These are phyloP conservation scores for Avena atlantica DNA, from an alignment of 176 grass and related monocot genomes.

Conservation along the genomic window DNA sequence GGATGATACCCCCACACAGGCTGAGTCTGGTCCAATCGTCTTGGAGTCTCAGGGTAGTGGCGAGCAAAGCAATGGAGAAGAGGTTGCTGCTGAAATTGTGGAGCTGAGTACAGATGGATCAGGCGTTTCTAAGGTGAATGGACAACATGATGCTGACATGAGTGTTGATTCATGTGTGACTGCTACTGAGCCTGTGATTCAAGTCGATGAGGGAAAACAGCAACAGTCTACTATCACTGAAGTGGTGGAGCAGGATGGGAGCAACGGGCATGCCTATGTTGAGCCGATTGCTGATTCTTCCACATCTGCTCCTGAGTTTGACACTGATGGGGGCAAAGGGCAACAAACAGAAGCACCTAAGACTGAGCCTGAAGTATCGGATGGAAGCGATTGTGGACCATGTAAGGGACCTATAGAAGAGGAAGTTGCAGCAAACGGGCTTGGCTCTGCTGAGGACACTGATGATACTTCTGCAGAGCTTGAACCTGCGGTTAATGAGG, in stretches of 20 bases:
- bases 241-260: background rate
- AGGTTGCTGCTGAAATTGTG: background rate
- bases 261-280: conserved; percentile 29
- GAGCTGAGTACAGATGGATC: conserved; percentile 12
- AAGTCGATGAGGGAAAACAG: conserved; percentile 9
- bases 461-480: conserved; percentile 12
- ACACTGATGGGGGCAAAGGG: background rate
- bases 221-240: conserved; percentile 14
- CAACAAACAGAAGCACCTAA: conserved; percentile 15
- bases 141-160: background rate
- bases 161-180: conserved; percentile 23
- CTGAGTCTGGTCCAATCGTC: conserved; percentile 9
- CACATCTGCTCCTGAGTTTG: conserved; percentile 10
- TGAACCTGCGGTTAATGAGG: conserved; percentile 1
- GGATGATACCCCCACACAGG: background rate
- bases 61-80: conserved; percentile 33
- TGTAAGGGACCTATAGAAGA: conserved; percentile 27
- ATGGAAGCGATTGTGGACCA: background rate
- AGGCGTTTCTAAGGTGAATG: background rate
- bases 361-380: background rate
- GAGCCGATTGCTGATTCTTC: conserved; percentile 30
- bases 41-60: conserved; percentile 1
- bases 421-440: conserved; percentile 6
- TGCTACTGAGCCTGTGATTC: background rate
- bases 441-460: background rate